Base-by-base conservation (phyloP, 1,284 basidiomycete species). In the Ustilago cynodontis region DNA sequence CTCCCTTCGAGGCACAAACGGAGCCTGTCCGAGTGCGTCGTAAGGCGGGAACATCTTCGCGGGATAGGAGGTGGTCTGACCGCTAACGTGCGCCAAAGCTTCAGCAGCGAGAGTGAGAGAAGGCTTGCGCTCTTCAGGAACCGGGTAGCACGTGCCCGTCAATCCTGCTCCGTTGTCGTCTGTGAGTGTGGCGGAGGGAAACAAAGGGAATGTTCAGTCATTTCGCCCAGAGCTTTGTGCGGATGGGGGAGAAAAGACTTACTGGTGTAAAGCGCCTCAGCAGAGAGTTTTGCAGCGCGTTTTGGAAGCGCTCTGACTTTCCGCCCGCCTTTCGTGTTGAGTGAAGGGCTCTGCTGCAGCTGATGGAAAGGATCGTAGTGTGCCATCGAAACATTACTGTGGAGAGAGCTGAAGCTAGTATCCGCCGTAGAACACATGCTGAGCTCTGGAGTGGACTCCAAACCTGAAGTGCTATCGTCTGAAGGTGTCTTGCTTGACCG, bases 361-460 rank as follows among this genome's bases (percentile, higher is more conserved):
- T n/a, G 47, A 16, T 37, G 39, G 47, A 64, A 64, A 5, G 70
- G 70, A 54, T 64, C 31, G 57, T 64, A 67, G 14, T 57, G 65
- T 11, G n/a, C 3, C 20, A 72, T 51, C 39, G 70, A 72, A 22
- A 57, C 28, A 22, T 53, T 64, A 60, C 65, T 64, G 26, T 20
- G 45, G 33, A 60, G 41, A 0, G 70, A 64, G 22, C 59, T 66
- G 57, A 60, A 66, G 28, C 64, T 67, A 22, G 64, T 72, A 31
- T 72, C 64, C 6, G 70, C 53, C 9, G 70, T 72, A 1, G 70
- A 72, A 35, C 70, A 72, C 60, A 67, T 64, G 61, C 70, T 72
- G 47, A 67, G 70, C 53, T 72, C 70, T 4, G 70, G 65, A 16
- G 60, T 72, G 10, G 65, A 72, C 22, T 67, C 65, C n/a, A 57